Evolutionary conservation across 176 grass and related monocot species (phyloP), one percentile per base, ranked within the genome.

Genomic region (Raddia distichophylla): DNA sequence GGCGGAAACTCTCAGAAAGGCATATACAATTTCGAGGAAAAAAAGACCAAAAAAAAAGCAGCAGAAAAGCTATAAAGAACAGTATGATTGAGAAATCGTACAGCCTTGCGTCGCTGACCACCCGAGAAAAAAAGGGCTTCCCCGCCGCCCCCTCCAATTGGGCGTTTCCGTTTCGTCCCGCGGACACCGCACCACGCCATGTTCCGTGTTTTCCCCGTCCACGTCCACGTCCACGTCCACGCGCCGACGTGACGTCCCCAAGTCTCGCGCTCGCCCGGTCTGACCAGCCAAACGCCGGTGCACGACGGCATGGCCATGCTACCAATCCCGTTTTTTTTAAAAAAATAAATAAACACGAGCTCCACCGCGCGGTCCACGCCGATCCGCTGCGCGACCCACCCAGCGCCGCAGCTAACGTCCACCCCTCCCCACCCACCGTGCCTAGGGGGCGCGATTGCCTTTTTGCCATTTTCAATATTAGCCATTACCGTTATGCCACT

Each of bases 121-220:
- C 33, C 55, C 43, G 11, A 44, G 17, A 13, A 11, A 60, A 60
- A 16, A 44, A 79, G 20, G 16, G 61, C 3, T 5, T 40, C 3
- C 37, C 4, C 37, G 37, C 37, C 37, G 37, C 37, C 37, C 27
- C 27, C 27, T 27, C 67, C 61, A 67, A 74, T 52, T 58, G 59
- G 74, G 83, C 86, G 79, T 77, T 87, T 56, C 56, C 86, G 79
- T 77, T 87, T 56, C 56, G 57, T 40, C 86, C 75, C 70, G 64
- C 61, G 40, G 27, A 1, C 65, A 32, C 53, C 53, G 46, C 8
- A 22, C 19, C 58, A 9, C 58, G 54, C 37, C 70, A 83, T 60
- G 75, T 88, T 67, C 80, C 71, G 49, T n/a, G 17, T 50, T 18
- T 40, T 40, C 4, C 37, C 37, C 37, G 37, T 40, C 37, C 37